Evolutionary conservation across 441 rosid genomes (phyloP).

Genomic region (Kokia cookei): DNA sequence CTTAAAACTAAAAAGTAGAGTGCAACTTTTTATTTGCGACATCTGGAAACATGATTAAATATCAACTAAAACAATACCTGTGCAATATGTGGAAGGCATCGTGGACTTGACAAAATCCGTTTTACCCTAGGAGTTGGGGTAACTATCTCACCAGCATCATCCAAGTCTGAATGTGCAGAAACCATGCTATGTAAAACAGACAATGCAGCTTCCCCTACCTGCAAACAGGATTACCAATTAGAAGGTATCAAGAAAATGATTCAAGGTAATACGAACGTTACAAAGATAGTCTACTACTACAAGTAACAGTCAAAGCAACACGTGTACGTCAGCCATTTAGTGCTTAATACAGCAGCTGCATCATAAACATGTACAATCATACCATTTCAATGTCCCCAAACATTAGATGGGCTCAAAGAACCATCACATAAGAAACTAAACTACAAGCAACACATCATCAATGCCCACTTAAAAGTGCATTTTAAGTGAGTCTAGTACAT

Average conservation of each 20-base stretch:
- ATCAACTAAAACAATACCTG: conserved; percentile 50
- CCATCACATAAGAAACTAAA: background rate
- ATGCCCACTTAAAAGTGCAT: background rate
- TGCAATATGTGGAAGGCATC: conserved; percentile 99
- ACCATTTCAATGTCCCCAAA: conserved; percentile 1
- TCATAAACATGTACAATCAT: background rate
- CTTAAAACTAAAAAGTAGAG: background rate
- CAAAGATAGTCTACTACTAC: background rate
- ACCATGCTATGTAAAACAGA: conserved; percentile 97
- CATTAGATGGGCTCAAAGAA: conserved; percentile 1
- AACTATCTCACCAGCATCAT: conserved; percentile 99
- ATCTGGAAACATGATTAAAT: background rate
- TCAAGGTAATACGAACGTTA: background rate
- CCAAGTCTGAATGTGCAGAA: conserved; percentile 97
- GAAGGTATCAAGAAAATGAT: conserved; percentile 14
- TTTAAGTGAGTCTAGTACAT: background rate
- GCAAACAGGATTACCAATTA: conserved; percentile 21
- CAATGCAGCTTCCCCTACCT: conserved; percentile 98
- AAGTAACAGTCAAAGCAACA: conserved; percentile 6
- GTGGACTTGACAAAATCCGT: conserved; percentile 86
- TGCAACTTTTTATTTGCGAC: background rate
- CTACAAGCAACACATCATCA: background rate
- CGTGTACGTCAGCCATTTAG: background rate
- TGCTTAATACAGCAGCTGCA: conserved; percentile 4
- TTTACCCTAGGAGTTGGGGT: conserved; percentile 99